Evolutionary conservation across 2,329 filamentous ascomycete species (phyloP), one percentile per base, ranked within the genome.

Genomic region (Monosporascus sp.): DNA sequence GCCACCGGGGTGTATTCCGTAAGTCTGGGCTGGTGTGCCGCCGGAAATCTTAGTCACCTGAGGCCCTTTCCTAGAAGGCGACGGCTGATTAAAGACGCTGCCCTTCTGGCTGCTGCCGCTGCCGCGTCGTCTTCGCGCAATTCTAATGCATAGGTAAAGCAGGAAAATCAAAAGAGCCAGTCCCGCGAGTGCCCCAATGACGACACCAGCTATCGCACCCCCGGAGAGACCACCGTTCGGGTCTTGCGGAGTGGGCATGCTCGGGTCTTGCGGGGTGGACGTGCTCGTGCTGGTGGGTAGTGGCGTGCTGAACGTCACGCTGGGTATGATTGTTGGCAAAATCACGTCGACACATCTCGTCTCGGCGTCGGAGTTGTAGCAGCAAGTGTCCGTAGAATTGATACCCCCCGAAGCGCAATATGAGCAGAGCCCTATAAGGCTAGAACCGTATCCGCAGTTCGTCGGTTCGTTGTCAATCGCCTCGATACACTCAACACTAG

Each of bases 371-470:
- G 92, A 85, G 63, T 84, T 90, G 65, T 91, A 87, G 70, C 94
- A 99, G 75, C 94, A 99, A 3, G 92, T 95, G 69, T 97, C 93
- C 49, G 93, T 97, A 9, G 90, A 88, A 71, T 97, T 97, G 57
- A 86, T 83, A 27, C 92, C 91, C 62, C 89, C 93, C 6, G 84
- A 78, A 43, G 82, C 80, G 70, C 94, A 99, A 70, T 94, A 97
- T 5, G 86, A 84, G 74, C 94, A 99, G 37, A 99, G 78, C 3
- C 92, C 91, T 52, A 85, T 69, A 7, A 80, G 83, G 68, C 82
- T 86, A 58, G 83, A 80, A 41, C 80, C 82, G 68, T 87, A 99
- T 47, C 94, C 94, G 70, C 94, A 99, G 67, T 97, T 90, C 6
- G 85, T 72, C 1, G 86, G 84, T 73, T 99, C 91, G 64, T 99